Conservation (phyloP, 1,284 basidiomycete species). For the Erythrobasidium hasegawianum region DNA sequence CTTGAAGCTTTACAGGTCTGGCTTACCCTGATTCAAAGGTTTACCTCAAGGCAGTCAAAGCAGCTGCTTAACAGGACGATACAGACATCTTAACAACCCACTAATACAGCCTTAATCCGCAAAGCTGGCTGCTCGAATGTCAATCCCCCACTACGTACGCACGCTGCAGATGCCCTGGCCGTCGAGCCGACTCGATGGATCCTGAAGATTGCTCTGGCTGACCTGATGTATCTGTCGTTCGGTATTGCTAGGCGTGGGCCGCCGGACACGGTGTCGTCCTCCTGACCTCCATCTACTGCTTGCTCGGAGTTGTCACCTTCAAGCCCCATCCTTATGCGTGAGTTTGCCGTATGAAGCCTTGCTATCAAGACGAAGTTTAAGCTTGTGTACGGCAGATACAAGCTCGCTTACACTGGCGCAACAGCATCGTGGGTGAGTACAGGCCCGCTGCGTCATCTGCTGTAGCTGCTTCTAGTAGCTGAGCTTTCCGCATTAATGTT, state of each 20-base stretch:
- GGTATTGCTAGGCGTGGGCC: conserved; percentile 22
- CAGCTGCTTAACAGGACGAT: no score
- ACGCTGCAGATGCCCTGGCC: background rate
- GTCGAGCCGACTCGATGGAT: background rate
- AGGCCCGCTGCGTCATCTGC: background rate
- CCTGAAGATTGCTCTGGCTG: background rate
- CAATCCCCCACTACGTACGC: conserved; percentile 32
- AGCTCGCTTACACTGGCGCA: conserved; percentile 41
- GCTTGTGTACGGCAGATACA: conserved; percentile 29
- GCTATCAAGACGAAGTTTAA: background rate
- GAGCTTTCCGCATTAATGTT: background rate
- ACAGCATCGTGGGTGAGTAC: conserved; percentile 38
- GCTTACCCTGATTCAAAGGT: no score
- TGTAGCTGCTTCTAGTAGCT: background rate
- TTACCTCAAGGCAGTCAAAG: no score
- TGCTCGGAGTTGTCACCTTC: conserved; percentile 44
- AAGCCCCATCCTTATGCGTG: conserved; percentile 34
- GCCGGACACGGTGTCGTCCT: conserved; percentile 42
- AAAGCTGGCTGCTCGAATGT: conserved; percentile 17
- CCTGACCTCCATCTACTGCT: conserved; percentile 38
- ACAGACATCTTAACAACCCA: no score
- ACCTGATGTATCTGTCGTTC: background rate
- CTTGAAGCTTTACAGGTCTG: no score
- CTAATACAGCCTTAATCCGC: background rate
- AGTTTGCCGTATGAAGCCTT: background rate